phyloP scores from a whole-genome alignment of 2,329 filamentous ascomycete genomes.

The Monilinia vaccinii-corymbosi region DNA sequence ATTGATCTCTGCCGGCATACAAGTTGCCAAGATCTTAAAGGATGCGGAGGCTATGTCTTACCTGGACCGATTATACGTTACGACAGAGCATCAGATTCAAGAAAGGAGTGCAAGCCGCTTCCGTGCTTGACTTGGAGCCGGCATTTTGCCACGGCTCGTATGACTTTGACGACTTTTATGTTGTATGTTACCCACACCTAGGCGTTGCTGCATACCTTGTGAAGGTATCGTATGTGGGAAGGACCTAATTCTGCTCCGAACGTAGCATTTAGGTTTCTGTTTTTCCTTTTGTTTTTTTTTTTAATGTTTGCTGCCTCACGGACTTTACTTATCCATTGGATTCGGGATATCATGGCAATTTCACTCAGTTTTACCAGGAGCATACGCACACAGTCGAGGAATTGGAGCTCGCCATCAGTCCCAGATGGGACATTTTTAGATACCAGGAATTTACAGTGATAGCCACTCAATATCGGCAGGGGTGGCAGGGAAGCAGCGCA shows the following conservation, averaged over 20 bases:
- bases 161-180: conserved; percentile 20
- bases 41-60: conserved; percentile 36
- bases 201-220: background rate
- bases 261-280: background rate
- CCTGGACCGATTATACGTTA: conserved; percentile 71
- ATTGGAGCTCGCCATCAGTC: background rate
- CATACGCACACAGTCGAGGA: background rate
- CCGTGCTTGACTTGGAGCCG: conserved; percentile 16
- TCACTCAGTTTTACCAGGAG: background rate
- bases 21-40: conserved; percentile 80
- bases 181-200: conserved; percentile 13
- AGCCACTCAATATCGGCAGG: background rate
- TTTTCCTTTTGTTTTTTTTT: background rate
- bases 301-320: background rate
- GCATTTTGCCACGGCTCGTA: conserved; percentile 8
- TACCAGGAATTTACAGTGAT: background rate
- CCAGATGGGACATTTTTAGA: background rate
- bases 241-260: background rate
- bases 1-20: conserved; percentile 76
- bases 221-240: background rate
- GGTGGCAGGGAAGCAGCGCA: background rate
- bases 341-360: background rate
- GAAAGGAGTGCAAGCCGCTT: conserved; percentile 42
- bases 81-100: conserved; percentile 71
- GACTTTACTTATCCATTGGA: background rate